Conservation (phyloP, 768 basidiomycete species). For the Harrya chromipes region DNA sequence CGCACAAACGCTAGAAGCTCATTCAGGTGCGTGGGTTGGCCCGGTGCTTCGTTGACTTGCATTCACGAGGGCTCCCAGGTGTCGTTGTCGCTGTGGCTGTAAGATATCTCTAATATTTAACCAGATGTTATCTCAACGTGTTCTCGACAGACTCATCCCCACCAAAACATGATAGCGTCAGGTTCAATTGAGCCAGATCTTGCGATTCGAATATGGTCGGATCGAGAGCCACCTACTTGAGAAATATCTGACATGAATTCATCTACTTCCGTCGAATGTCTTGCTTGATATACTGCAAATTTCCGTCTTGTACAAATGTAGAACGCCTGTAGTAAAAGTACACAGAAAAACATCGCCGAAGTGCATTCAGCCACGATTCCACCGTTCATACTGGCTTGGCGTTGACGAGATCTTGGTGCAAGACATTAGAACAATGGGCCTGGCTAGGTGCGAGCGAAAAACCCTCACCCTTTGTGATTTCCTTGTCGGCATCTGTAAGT, state of each 20-base stretch:
- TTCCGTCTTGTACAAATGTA: conserved; percentile 6
- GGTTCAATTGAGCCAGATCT: conserved; percentile 85
- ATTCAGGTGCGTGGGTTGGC: conserved; percentile 48
- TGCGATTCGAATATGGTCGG: conserved; percentile 80
- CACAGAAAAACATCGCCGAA: conserved; percentile 4
- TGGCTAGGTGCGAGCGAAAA: neutral
- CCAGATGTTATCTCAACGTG: neutral
- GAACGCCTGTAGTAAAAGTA: conserved; percentile 12
- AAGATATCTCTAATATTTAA: conserved; percentile 36
- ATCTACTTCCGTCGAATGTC: conserved; percentile 2
- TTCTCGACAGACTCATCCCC: conserved; percentile 69
- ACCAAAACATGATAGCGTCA: conserved; percentile 83
- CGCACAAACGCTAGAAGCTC: conserved; percentile 76
- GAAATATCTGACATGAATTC: neutral
- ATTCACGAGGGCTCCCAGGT: conserved; percentile 20
- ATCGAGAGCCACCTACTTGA: conserved; percentile 32
- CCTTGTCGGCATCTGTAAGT: conserved; percentile 74
- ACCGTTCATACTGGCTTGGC: conserved; percentile 48
- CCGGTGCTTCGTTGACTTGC: neutral
- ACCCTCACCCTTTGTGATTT: conserved; percentile 66
- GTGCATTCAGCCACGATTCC: neutral
- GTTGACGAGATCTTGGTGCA: conserved; percentile 49
- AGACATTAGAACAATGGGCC: neutral
- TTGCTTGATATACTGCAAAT: conserved; percentile 5
- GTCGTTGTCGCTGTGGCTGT: conserved; percentile 82